Conservation (phyloP, 2,329 filamentous ascomycete genomes). For the Immersiporthe knoxdaviesiana region DNA sequence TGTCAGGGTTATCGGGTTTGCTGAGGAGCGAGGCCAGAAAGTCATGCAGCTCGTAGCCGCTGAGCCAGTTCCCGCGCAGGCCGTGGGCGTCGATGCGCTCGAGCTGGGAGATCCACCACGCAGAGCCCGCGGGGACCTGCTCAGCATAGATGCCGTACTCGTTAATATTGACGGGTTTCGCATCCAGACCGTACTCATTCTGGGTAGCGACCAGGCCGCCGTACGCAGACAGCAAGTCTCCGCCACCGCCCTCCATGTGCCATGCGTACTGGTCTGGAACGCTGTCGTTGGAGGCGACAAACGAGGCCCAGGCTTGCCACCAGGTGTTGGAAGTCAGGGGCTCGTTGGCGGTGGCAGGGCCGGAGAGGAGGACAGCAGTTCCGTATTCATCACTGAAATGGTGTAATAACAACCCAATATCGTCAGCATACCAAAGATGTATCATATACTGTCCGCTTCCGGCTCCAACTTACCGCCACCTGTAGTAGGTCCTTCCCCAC, state of each 20-base stretch:
- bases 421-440: neutral
- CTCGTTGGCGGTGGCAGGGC: slow-evolving; percentile 42
- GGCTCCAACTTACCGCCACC: slow-evolving; percentile 38
- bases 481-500: slow-evolving; percentile 35
- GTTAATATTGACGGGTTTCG: slow-evolving; percentile 49
- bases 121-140: slow-evolving; percentile 45
- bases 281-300: slow-evolving; percentile 41
- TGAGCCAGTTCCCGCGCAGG: slow-evolving; percentile 51
- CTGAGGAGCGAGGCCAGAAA: slow-evolving; percentile 46
- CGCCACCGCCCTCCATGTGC: slow-evolving; percentile 42
- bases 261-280: slow-evolving; percentile 50
- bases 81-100: slow-evolving; percentile 48
- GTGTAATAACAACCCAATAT: too few relatives aligned
- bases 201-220: slow-evolving; percentile 35
- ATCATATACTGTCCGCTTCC: too few relatives aligned
- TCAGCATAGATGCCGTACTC: slow-evolving; percentile 49
- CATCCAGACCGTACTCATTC: slow-evolving; percentile 37
- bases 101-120: slow-evolving; percentile 51
- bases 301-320: slow-evolving; percentile 45
- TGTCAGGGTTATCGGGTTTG: slow-evolving; percentile 31
- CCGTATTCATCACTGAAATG: slow-evolving; percentile 13
- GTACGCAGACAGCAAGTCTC: slow-evolving; percentile 38
- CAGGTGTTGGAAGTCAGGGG: slow-evolving; percentile 42
- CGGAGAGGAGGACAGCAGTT: slow-evolving; percentile 38
- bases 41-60: slow-evolving; percentile 46